Evolutionary conservation across 495 filamentous ascomycete genomes (phyloP).

Genomic region (Podospora fimiseda): DNA sequence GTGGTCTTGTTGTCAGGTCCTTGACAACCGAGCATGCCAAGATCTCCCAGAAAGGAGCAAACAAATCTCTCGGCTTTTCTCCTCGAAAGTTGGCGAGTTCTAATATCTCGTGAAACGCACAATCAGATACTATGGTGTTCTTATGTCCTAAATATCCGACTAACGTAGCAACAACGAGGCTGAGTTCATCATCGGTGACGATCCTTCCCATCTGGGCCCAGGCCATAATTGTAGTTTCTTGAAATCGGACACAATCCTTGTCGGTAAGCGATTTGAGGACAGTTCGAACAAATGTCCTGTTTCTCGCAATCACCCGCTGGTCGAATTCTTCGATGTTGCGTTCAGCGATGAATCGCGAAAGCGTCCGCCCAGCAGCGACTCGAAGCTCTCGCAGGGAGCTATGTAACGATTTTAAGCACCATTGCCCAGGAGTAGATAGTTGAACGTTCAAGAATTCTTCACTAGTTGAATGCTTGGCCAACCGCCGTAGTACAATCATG

Average conservation of each 20-base stretch:
- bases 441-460: constrained; percentile 57
- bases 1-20: constrained; percentile 70
- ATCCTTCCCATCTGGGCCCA: constrained; percentile 71
- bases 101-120: constrained; percentile 67
- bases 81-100: constrained; percentile 58
- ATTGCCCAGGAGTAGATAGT: constrained; percentile 60
- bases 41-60: constrained; percentile 80
- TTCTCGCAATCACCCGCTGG: constrained; percentile 43
- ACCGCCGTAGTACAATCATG: constrained; percentile 63
- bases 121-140: constrained; percentile 68
- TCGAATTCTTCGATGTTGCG: constrained; percentile 36
- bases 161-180: constrained; percentile 74
- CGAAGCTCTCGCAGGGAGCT: constrained; percentile 84
- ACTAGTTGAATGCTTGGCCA: constrained; percentile 56
- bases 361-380: constrained; percentile 58
- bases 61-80: constrained; percentile 56
- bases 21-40: constrained; percentile 74
- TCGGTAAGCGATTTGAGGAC: constrained; percentile 66
- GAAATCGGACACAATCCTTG: constrained; percentile 52
- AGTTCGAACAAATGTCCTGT: constrained; percentile 60
- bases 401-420: constrained; percentile 70
- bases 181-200: constrained; percentile 64
- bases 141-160: constrained; percentile 81
- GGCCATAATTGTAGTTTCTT: constrained; percentile 80
- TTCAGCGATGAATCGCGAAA: constrained; percentile 55